A percentile compares a stretch with the other conserved stretches of the same genome.
Conservation (phyloP, 176 grass and related monocot genomes). For the Carex kokanica region DNA sequence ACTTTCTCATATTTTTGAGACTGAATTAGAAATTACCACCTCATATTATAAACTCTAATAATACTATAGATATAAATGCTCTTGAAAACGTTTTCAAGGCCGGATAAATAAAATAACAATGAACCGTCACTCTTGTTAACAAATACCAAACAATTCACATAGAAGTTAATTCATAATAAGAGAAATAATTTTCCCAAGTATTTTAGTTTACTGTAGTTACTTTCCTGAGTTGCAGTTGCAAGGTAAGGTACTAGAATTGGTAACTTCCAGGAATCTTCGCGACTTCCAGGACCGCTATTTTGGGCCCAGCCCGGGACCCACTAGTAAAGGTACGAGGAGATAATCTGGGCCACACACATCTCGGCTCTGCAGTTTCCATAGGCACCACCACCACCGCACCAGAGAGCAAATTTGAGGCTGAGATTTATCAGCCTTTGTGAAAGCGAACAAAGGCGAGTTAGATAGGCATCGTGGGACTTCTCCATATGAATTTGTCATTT, state of each 20-base stretch:
- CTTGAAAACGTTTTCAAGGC: too few species aligned
- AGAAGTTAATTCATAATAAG: too few species aligned
- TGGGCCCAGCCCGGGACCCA: not conserved
- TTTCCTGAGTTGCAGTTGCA: not conserved
- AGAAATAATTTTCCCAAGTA: too few species aligned
- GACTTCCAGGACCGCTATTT: not conserved
- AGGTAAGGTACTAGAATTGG: not conserved
- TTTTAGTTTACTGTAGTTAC: not conserved
- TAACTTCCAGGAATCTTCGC: not conserved
- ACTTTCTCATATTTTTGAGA: too few species aligned
- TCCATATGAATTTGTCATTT: not conserved
- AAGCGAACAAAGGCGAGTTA: not conserved
- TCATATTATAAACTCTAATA: too few species aligned
- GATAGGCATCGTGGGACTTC: not conserved
- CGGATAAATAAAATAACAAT: too few species aligned
- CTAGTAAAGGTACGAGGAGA: not conserved
- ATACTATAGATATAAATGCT: too few species aligned
- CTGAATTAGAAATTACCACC: too few species aligned
- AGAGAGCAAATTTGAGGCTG: constrained; percentile 7
- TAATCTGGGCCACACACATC: not conserved
- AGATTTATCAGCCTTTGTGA: not conserved
- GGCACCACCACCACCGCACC: too few species aligned
- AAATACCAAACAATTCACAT: too few species aligned
- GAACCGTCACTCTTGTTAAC: too few species aligned
- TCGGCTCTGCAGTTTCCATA: not conserved